Percentiles rank a stretch among this genome's conserved stretches.
Evolutionary conservation across 176 grass and related monocot genomes (phyloP).

Genomic region (Saccharum spontaneum): DNA sequence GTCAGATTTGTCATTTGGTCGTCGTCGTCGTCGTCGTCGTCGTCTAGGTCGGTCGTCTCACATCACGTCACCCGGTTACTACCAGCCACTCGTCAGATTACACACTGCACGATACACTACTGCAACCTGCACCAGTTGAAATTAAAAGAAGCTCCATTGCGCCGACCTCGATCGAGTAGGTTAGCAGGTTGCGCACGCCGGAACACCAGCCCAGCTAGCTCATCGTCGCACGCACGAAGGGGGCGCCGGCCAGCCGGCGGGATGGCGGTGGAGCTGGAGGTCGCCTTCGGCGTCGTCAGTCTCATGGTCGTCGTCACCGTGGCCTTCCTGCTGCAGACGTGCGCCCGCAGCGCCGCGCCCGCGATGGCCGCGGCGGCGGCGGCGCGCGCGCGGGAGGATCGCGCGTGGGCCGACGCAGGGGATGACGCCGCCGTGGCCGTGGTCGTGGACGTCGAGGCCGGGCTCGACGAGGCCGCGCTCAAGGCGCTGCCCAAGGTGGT

Average conservation of each 20-base stretch:
- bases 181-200: background rate
- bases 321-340: slow-evolving; percentile 8
- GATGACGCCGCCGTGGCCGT: background rate
- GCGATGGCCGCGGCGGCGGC: background rate
- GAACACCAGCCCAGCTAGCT: background rate
- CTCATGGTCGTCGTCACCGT: background rate
- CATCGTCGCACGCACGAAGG: background rate
- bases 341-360: background rate
- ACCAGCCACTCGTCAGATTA: background rate
- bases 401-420: background rate
- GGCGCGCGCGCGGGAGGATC: background rate
- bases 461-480: slow-evolving; percentile 47
- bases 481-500: slow-evolving; percentile 38
- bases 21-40: too few species aligned
- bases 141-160: background rate
- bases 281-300: slow-evolving; percentile 18
- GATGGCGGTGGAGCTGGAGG: background rate
- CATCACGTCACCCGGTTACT: too few species aligned
- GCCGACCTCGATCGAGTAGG: too few species aligned
- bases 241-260: background rate
- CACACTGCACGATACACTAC: background rate
- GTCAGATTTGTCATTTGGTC: too few species aligned
- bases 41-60: too few species aligned
- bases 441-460: background rate
- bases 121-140: background rate